Base-by-base conservation (phyloP, 1,284 basidiomycete genomes). In the Papiliotrema nemorosa region DNA sequence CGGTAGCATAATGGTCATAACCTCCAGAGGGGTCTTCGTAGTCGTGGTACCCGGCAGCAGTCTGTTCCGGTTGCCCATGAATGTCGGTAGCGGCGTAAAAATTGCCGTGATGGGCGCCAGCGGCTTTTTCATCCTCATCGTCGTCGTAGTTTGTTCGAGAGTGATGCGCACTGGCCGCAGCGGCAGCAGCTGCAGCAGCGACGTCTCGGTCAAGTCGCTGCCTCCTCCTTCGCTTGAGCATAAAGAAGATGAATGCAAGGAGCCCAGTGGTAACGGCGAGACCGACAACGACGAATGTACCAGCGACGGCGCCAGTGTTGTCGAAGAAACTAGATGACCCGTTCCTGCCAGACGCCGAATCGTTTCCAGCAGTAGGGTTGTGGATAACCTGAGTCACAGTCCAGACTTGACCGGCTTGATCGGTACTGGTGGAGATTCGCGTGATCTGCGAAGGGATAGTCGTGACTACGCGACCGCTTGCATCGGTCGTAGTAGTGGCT, bases 131-230 rank as follows among this genome's bases (percentile, higher is more conserved):
- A 48, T 73, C 69, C 45, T 75, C 74, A 47, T 72, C 70, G 51
- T 72, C 72, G 35, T 73, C 72, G 53, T 72, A 73, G 14, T 67
- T 66, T 26, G 63, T 63, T 26, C 72, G 65, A 2, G 63, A 62
- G 16, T 52, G 50, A 34, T 61, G 59, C 13, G 70, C 64, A 6
- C 67, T 68, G 12, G 69, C 67, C 6, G 71, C 69, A 5, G 75
- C 75, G 7, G 74, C 72, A 7, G 71, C 70, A 5, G 74, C 74
- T 3, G 74, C 75, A 24, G 72, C 72, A 22, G 73, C 68, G 13
- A 75, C 75, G 47, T 76, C 75, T n/a, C 74, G 61, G 62, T 74
- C 75, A 33, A 73, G 59, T 50, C 64, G 58, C 53, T 75, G 73
- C 41, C 73, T 55, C 33, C 75, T 61, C 25, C 74, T 54, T 29